Conservation (phyloP, 1,284 basidiomycete genomes). For the Puccinia brachypodii region DNA sequence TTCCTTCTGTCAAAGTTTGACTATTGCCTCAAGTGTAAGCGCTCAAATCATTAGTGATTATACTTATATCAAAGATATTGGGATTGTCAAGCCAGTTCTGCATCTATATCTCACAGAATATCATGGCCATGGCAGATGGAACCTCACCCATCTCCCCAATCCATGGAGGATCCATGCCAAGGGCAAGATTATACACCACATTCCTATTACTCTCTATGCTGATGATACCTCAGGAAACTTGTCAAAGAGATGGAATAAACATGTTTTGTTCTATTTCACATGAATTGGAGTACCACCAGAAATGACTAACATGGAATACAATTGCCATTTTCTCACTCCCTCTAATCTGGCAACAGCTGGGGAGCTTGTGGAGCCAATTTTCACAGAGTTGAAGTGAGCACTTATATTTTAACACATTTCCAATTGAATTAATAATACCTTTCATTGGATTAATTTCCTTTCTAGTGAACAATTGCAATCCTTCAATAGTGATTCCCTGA, state of each 20-base stretch:
- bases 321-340: neutral
- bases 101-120: too few species aligned
- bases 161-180: neutral
- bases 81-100: too few species aligned
- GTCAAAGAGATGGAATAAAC: neutral
- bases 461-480: too few species aligned
- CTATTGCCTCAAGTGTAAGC: too few species aligned
- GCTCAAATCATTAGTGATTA: too few species aligned
- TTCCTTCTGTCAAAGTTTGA: too few species aligned
- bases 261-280: neutral
- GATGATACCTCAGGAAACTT: neutral
- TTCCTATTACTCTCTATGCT: neutral
- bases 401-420: neutral
- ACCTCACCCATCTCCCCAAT: too few species aligned
- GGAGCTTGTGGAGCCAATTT: neutral
- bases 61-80: too few species aligned
- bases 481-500: too few species aligned
- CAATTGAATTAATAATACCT: neutral
- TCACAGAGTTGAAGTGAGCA: neutral
- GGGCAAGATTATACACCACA: neutral
- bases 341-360: neutral
- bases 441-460: too few species aligned
- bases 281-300: neutral
- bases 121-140: too few species aligned
- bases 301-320: neutral